Percentiles rank a stretch among this genome's conserved stretches.
Evolutionary conservation across 169 alveolate species (phyloP).

Genomic region (Plasmodium gonderi): DNA sequence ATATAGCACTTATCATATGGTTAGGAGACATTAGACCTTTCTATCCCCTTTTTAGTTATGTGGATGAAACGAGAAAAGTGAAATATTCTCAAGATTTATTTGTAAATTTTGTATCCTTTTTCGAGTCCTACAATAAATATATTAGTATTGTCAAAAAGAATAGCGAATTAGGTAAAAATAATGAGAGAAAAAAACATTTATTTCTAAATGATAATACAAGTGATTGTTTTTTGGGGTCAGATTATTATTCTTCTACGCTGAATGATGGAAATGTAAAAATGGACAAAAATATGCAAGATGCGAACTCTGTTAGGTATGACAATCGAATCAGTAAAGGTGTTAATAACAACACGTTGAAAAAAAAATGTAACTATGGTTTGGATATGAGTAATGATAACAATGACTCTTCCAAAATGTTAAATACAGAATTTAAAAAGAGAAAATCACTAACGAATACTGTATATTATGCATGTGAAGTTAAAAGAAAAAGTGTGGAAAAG

Average conservation of each 20-base stretch:
- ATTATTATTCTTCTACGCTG: neutral
- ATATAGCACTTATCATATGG: slow-evolving; percentile 62
- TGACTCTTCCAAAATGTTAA: neutral
- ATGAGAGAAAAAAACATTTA: neutral
- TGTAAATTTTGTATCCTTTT: slow-evolving; percentile 49
- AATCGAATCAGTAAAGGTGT: neutral
- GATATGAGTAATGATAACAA: neutral
- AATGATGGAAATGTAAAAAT: neutral
- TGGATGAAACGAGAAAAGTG: slow-evolving; percentile 31
- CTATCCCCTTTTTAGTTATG: slow-evolving; percentile 69
- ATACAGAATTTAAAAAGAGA: slow-evolving; percentile 38
- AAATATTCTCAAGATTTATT: slow-evolving; percentile 47
- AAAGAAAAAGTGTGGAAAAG: slow-evolving; percentile 64
- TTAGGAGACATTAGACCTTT: slow-evolving; percentile 69
- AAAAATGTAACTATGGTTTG: neutral
- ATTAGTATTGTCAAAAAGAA: slow-evolving; percentile 11
- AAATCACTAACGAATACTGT: slow-evolving; percentile 70
- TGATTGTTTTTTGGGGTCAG: neutral
- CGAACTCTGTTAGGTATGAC: neutral
- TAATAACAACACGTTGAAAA: neutral
- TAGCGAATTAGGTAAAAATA: neutral
- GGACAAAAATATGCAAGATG: neutral
- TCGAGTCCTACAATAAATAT: slow-evolving; percentile 70
- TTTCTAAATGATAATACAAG: neutral
- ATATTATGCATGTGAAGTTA: slow-evolving; percentile 65